Base-by-base conservation (phyloP, 169 alveolate species). In the Plasmodium coatneyi region DNA sequence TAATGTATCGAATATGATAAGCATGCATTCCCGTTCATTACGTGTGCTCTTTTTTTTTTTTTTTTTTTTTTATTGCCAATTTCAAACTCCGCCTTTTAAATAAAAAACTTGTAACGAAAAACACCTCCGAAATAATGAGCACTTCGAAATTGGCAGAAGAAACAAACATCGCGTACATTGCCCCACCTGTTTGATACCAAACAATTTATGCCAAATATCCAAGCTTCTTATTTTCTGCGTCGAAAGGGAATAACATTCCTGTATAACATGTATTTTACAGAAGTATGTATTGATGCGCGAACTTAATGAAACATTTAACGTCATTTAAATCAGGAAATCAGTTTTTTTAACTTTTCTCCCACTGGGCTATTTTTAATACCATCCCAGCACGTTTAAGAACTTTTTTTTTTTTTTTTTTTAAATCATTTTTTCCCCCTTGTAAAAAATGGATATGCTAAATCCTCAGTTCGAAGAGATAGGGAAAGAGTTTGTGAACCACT, bases 391-490 rank as follows among this genome's bases (percentile, higher is more conserved):
- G 60, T 49, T 49, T 22, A 49, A 41, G 70, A 32, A 79, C 84
- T 36, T 16, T 25, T 79, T 39, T 79, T 66, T 66, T 79, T 54
- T 16, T 32, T 36, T 56, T 66, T 82, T 82, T 82, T 32, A 32
- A 71, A 22, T 34, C 80, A 86, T 78, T 66, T 41, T 83, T 10
- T 46, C n/a, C 70, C 43, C 30, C 41, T 72, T 79, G 36, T 72
- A 43, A 54, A 87, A 87, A 87, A 87, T 87, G 93, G 93, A 87
- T 87, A 79, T 79, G 89, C 81, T 95, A 54, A 95, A 95, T 79
- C 96, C 96, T 54, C 96, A 95, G 72, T 95, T 95, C 60, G 96
- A 95, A 82, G 95, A 92, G 25, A 95, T 96, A 32, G 98, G 98
- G 28, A 92, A 95, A 80, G 97, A 96, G 60, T 96, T 96, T 78